Percentiles rank a stretch among this genome's conserved stretches.
These are phyloP conservation scores for Castanea mollissima DNA, from an alignment of 306 rosid genomes.

Conservation along the genomic window DNA sequence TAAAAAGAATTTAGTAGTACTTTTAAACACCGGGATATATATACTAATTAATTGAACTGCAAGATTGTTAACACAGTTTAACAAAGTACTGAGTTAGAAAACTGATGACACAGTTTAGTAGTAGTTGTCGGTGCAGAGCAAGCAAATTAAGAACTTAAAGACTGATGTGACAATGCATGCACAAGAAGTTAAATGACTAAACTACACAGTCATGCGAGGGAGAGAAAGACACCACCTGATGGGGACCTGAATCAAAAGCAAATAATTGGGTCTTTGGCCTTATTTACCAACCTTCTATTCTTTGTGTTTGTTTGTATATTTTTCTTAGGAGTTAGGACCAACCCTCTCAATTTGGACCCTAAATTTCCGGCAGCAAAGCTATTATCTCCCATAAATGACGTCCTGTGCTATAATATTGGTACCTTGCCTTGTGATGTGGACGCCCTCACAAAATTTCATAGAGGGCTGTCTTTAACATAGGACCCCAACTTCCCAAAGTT, in stretches of 20 bases:
- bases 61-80: no score
- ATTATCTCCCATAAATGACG: background rate
- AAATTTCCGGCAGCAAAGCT: constrained; percentile 11
- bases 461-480: background rate
- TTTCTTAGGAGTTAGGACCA: background rate
- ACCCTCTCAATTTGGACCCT: constrained; percentile 4
- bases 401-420: background rate
- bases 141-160: background rate
- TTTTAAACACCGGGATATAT: no score
- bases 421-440: background rate
- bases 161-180: background rate
- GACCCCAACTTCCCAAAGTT: background rate
- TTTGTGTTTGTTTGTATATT: background rate
- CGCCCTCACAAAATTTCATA: background rate
- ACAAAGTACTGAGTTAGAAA: no score
- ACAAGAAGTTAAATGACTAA: constrained; percentile 14
- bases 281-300: constrained; percentile 22
- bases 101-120: no score
- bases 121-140: background rate
- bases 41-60: accelerated
- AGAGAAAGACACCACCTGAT: background rate
- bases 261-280: constrained; percentile 5
- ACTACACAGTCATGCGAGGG: constrained; percentile 1
- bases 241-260: background rate
- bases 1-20: no score